Percentiles rank a stretch among this genome's conserved stretches.
Conservation (phyloP, 2,329 filamentous ascomycete species). For the Phyllosticta citriasiana region DNA sequence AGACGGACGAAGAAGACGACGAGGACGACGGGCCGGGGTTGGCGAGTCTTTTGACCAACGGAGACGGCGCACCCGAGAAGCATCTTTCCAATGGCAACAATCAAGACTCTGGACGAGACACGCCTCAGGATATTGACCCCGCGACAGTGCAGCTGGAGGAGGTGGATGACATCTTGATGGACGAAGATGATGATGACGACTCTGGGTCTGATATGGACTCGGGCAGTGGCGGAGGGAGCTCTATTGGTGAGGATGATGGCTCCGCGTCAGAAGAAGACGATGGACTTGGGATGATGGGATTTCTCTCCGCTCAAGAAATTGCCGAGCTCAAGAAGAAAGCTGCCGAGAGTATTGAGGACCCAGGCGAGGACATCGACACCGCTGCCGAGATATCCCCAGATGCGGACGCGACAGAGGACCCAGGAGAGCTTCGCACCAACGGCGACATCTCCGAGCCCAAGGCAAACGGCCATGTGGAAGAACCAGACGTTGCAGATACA, state of each 20-base stretch:
- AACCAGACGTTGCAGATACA: neutral
- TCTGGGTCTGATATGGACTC: slow-evolving; percentile 6
- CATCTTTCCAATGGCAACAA: neutral
- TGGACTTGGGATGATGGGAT: slow-evolving; percentile 5
- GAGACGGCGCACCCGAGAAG: neutral
- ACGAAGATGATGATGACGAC: slow-evolving; percentile 16
- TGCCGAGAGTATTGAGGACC: slow-evolving; percentile 10
- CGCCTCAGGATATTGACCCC: slow-evolving; percentile 21
- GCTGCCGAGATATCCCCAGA: slow-evolving; percentile 23
- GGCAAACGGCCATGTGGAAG: neutral
- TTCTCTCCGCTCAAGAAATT: slow-evolving; percentile 6
- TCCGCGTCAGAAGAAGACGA: slow-evolving; percentile 30
- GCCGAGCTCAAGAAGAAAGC: slow-evolving; percentile 7
- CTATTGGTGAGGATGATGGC: slow-evolving; percentile 27
- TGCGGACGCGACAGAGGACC: neutral
- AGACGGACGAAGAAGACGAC: slow-evolving; percentile 7
- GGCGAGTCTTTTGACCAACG: slow-evolving; percentile 6
- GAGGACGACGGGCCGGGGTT: slow-evolving; percentile 17
- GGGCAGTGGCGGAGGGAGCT: slow-evolving; percentile 14
- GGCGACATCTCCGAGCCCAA: neutral
- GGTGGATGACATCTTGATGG: slow-evolving; percentile 31
- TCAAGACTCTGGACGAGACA: neutral
- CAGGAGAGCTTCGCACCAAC: neutral
- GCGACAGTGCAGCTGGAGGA: slow-evolving; percentile 30
- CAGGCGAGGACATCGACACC: slow-evolving; percentile 18